A percentile compares a stretch with the other conserved stretches of the same genome.
Evolutionary conservation across 208 protist species (phyloP).

Genomic region (Crithidia bombi): DNA sequence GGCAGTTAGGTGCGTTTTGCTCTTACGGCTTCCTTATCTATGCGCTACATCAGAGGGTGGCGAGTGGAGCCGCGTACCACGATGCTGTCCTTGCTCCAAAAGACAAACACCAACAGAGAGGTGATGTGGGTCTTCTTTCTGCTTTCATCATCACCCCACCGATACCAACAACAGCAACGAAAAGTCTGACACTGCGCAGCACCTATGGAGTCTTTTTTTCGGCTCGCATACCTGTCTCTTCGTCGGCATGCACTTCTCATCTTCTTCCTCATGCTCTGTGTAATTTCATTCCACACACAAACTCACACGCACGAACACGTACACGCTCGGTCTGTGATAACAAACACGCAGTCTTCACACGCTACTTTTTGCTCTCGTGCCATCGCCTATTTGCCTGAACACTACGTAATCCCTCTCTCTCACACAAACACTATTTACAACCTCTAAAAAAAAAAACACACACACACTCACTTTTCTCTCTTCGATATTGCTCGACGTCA

Average conservation of each 20-base stretch:
- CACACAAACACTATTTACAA: constrained; percentile 18
- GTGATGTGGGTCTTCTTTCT: background rate
- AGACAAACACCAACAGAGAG: background rate
- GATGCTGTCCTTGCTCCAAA: background rate
- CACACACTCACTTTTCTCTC: too few relatives aligned
- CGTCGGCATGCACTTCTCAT: too few relatives aligned
- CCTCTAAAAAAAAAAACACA: too few relatives aligned
- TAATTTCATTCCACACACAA: too few relatives aligned
- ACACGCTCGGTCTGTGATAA: too few relatives aligned
- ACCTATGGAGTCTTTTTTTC: background rate
- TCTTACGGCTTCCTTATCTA: too few relatives aligned
- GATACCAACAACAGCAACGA: too few relatives aligned
- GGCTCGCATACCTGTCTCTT: too few relatives aligned
- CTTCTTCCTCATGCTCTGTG: constrained; percentile 5
- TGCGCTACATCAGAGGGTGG: background rate
- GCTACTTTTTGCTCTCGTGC: background rate
- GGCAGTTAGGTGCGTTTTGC: too few relatives aligned
- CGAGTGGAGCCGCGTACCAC: background rate
- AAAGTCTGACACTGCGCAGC: too few relatives aligned
- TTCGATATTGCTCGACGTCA: constrained; percentile 87
- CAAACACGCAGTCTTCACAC: too few relatives aligned
- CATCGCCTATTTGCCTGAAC: background rate
- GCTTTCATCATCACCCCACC: background rate
- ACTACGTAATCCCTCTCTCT: background rate
- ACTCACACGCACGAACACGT: too few relatives aligned